These are phyloP conservation scores for Hericium erinaceus DNA, from an alignment of 768 basidiomycete species.

Conservation along the genomic window DNA sequence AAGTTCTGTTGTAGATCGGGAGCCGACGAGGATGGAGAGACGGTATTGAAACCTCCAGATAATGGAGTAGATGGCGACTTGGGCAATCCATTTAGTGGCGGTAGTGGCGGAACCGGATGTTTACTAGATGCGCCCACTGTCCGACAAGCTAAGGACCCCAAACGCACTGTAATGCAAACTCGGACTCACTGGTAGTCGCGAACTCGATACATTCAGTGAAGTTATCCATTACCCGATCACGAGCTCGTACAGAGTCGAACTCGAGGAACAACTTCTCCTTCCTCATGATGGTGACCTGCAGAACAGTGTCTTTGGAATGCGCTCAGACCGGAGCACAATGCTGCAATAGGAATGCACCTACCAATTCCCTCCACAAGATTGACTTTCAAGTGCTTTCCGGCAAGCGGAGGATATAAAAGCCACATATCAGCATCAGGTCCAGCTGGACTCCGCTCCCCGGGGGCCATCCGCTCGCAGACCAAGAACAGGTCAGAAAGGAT, in stretches of 20 bases:
- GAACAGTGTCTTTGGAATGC: slow-evolving; percentile 44
- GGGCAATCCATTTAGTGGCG: slow-evolving; percentile 28
- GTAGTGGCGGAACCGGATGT: slow-evolving; percentile 60
- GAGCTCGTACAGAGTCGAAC: slow-evolving; percentile 42
- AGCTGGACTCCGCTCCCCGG: slow-evolving; percentile 42
- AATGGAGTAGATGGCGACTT: background rate
- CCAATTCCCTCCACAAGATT: slow-evolving; percentile 53
- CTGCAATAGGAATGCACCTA: slow-evolving; percentile 21
- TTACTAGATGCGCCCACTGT: slow-evolving; percentile 34
- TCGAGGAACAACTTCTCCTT: slow-evolving; percentile 77
- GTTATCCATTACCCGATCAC: slow-evolving; percentile 58
- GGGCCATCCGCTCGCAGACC: slow-evolving; percentile 76
- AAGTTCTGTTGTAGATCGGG: slow-evolving; percentile 8
- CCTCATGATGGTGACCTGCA: slow-evolving; percentile 77
- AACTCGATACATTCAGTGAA: slow-evolving; percentile 83
- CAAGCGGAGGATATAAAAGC: slow-evolving; percentile 89
- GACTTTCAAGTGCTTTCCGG: slow-evolving; percentile 85
- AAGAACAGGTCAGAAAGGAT: slow-evolving; percentile 91
- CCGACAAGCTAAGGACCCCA: background rate
- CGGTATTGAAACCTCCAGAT: background rate
- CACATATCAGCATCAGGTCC: slow-evolving; percentile 70
- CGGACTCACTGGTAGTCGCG: slow-evolving; percentile 55
- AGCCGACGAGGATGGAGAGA: slow-evolving; percentile 12
- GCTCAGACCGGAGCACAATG: background rate
- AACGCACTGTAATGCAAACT: background rate